These are phyloP conservation scores for Magnolia changhungtana DNA, from an alignment of 164 flowering plant species.

Conservation along the genomic window DNA sequence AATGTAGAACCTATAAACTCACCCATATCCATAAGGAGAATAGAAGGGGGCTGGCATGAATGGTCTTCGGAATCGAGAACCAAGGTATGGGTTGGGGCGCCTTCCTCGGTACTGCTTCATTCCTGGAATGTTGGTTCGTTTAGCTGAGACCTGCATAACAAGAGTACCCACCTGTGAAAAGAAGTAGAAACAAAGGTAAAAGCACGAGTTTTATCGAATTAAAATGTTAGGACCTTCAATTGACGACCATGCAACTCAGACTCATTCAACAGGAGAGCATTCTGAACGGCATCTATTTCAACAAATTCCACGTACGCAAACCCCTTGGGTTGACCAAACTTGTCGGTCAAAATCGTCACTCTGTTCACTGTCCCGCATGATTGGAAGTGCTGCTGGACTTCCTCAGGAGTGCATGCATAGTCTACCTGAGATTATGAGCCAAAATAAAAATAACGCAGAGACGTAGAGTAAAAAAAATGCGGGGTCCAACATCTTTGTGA, in stretches of 20 bases:
- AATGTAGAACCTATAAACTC: slow-evolving; percentile 9
- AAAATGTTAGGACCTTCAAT: slow-evolving; percentile 43
- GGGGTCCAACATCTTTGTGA: not conserved
- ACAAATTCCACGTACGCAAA: slow-evolving; percentile 84
- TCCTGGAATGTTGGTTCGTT: slow-evolving; percentile 75
- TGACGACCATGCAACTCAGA: slow-evolving; percentile 79
- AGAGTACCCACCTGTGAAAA: not conserved
- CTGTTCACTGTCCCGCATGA: slow-evolving; percentile 82
- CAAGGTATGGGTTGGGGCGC: slow-evolving; percentile 41
- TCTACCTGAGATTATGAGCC: slow-evolving; percentile 47
- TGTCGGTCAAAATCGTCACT: slow-evolving; percentile 76
- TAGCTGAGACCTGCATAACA: slow-evolving; percentile 55
- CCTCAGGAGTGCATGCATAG: slow-evolving; percentile 80
- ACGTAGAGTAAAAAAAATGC: not conserved
- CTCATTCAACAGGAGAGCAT: slow-evolving; percentile 69
- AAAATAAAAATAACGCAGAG: not conserved
- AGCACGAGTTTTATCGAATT: not conserved
- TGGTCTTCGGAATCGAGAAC: slow-evolving; percentile 46
- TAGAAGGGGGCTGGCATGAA: slow-evolving; percentile 35
- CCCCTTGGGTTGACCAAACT: slow-evolving; percentile 82
- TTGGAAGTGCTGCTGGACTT: slow-evolving; percentile 81
- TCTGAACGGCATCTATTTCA: slow-evolving; percentile 73
- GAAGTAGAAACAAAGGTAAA: not conserved
- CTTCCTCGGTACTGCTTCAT: slow-evolving; percentile 68
- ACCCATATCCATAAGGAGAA: slow-evolving; percentile 61